phyloP scores from a whole-genome alignment of 2,329 filamentous ascomycete species.

The Ceratocystis lukuohia region DNA sequence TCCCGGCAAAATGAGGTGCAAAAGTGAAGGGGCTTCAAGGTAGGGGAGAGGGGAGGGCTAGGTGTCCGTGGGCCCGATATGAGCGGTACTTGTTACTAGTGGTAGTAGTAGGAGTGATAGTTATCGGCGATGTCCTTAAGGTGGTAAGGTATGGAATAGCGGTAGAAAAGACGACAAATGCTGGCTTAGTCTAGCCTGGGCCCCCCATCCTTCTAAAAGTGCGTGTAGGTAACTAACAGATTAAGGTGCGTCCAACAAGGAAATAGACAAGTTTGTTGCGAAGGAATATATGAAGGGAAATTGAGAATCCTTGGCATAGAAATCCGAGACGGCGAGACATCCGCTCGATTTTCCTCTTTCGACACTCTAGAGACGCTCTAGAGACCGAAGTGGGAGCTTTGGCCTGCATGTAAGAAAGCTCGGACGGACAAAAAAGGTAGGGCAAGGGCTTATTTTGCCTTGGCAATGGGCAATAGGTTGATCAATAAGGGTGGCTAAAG shows the following conservation, averaged over 20 bases:
- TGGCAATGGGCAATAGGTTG: not conserved
- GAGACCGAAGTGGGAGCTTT: not conserved
- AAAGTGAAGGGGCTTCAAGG: too few species aligned
- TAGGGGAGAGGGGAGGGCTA: too few species aligned
- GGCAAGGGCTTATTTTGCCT: not conserved
- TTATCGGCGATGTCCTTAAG: not conserved
- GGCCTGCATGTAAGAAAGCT: not conserved
- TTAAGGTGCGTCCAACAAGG: not conserved
- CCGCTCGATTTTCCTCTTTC: not conserved
- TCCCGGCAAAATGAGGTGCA: too few species aligned
- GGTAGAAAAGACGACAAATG: not conserved
- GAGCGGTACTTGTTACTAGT: not conserved
- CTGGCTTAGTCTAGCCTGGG: not conserved
- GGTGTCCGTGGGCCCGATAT: too few species aligned
- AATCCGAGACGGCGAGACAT: not conserved
- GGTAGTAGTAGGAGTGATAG: not conserved
- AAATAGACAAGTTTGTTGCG: not conserved
- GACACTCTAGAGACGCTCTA: not conserved
- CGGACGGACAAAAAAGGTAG: not conserved
- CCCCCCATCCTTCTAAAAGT: not conserved
- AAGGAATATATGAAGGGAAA: slow-evolving; percentile 6
- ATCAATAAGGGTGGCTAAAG: not conserved
- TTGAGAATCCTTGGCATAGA: slow-evolving; percentile 1
- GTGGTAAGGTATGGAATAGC: not conserved
- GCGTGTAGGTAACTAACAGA: not conserved